Base-by-base conservation (phyloP, 2,329 filamentous ascomycete species). In the Onygenales sp. region DNA sequence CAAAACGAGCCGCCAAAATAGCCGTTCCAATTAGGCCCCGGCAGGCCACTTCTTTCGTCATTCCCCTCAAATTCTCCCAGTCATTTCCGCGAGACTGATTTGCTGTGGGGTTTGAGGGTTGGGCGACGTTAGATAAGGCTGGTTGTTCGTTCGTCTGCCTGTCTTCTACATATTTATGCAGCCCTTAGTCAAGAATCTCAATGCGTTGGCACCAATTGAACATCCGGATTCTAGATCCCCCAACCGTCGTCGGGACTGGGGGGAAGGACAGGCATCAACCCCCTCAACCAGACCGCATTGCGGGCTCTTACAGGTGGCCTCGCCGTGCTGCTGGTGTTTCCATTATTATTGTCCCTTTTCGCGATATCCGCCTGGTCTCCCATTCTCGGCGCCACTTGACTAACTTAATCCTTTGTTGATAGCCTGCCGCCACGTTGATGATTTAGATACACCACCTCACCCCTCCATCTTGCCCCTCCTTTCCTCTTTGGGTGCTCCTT, bases 191-290 rank as follows among this genome's bases (percentile, higher is more conserved):
- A 42, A 27, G 34, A 27, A 44, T 55, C 52, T 46, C 27, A 50
- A 49, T 56, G 54, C 44, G 54, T 49, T 56, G 54, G 54, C 54
- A 54, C 54, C 54, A 56, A 54, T 56, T 56, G 48, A 52, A 37
- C 37, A 49, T 42, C 48, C 52, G 32, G 37, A 48, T 50, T 49
- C 53, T 37, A 48, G 44, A 36, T 47, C 45, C 14, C 21, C 40
- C 49, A 33, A 54, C 33, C 34, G 14, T 14, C 48, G 33, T 50
- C 34, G 31, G 42, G 47, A 48, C 31, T 13, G 42, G 42, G 33
- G 44, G 9, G 9, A 40, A 42, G 17, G 36, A 43, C 39, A 46
- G 34, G 36, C 37, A 52, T 49, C 14, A 34, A 17, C 17, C 21
- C 14, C 50, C 17, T 49, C 14, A 13, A n/a, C 9, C 37, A 39